Conservation (phyloP, 345 rosid genomes). For the Brassica juncea region DNA sequence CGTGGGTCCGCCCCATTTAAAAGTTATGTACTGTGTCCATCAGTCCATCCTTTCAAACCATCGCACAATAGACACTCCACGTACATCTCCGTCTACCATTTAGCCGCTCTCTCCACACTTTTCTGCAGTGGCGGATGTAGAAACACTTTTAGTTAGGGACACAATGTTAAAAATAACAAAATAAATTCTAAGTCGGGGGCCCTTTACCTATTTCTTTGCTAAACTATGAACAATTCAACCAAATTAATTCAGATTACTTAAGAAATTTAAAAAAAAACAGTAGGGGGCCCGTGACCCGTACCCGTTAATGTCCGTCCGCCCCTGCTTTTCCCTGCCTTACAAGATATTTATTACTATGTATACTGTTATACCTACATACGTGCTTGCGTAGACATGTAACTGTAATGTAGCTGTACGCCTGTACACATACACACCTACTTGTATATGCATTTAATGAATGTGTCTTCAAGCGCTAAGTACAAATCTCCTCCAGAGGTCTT, state of each 20-base stretch:
- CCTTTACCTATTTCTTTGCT: no score
- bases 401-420: constrained; percentile 3
- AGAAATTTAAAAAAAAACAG: no score
- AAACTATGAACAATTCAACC: no score
- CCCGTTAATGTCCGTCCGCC: no score
- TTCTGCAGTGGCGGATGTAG: no score
- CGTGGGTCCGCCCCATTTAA: neutral
- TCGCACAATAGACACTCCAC: constrained; percentile 24
- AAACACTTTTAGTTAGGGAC: no score
- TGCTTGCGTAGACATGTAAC: constrained; percentile 19
- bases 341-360: constrained; percentile 26
- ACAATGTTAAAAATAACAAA: no score
- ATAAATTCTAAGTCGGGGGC: no score
- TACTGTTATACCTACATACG: constrained; percentile 26
- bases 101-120: constrained; percentile 25
- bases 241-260: no score
- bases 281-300: no score
- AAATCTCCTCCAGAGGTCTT: neutral
- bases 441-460: constrained; percentile 29
- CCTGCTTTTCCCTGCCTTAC: constrained; percentile 6
- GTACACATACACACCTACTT: constrained; percentile 21
- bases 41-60: constrained; percentile 19
- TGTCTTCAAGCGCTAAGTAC: neutral
- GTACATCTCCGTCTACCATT: constrained; percentile 31
- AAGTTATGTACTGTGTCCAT: constrained; percentile 23